Conservation (phyloP, 2,329 filamentous ascomycete genomes). For the Pseudocercospora musae region DNA sequence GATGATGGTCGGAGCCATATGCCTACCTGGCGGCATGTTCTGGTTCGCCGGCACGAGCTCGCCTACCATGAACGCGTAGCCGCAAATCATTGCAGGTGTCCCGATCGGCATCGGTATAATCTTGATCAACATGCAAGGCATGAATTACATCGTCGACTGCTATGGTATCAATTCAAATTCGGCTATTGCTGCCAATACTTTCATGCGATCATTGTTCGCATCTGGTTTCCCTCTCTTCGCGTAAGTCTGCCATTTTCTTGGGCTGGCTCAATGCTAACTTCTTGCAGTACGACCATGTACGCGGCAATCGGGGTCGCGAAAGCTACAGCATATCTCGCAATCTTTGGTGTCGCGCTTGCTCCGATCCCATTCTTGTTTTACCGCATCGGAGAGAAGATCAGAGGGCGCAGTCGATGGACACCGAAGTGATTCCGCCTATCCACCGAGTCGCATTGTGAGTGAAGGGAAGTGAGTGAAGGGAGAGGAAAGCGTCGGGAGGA, state of each 20-base stretch:
- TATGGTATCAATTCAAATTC: conserved; percentile 40
- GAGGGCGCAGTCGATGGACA: conserved; percentile 58
- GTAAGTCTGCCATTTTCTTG: neutral
- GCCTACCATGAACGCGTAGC: conserved; percentile 48
- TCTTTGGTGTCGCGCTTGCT: conserved; percentile 37
- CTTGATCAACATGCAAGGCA: conserved; percentile 26
- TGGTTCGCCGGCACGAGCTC: conserved; percentile 39
- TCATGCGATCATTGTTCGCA: conserved; percentile 24
- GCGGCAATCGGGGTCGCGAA: conserved; percentile 39
- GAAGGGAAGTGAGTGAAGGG: no score
- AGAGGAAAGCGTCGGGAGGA: no score
- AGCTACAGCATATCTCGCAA: conserved; percentile 43
- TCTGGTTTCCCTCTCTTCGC: conserved; percentile 34
- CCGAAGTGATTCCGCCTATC: neutral
- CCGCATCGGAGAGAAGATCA: conserved; percentile 28
- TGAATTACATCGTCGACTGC: conserved; percentile 57
- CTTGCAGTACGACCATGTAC: conserved; percentile 32
- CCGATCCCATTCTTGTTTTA: conserved; percentile 38
- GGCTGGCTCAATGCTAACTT: neutral
- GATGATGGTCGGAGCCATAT: conserved; percentile 37
- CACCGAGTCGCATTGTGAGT: no score
- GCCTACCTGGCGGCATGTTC: conserved; percentile 37
- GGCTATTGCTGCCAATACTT: conserved; percentile 19
- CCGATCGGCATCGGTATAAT: conserved; percentile 30
- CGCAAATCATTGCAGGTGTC: conserved; percentile 34